Evolutionary conservation across 495 filamentous ascomycete genomes (phyloP), one percentile per base, ranked within the genome.

Genomic region (Penicillium alfredii): DNA sequence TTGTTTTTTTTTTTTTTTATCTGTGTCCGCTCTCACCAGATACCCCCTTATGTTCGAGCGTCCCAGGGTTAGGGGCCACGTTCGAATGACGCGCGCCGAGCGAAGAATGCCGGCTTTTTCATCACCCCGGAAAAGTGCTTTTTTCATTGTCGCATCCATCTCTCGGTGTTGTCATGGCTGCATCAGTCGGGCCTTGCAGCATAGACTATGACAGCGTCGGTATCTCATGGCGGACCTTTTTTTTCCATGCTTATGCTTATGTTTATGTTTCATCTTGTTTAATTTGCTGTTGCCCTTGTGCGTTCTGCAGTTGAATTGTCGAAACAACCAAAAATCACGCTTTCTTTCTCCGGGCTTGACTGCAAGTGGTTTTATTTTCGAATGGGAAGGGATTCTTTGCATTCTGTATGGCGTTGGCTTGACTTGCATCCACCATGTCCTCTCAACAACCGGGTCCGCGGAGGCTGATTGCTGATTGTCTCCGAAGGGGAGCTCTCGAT

Each of bases 1-100:
- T 82, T 61, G 47, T 54, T 23, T 42, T 29, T 42, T 37, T 47
- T 42, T 25, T 25, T n/a, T n/a, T n/a, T n/a, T n/a, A n/a, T 45
- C 49, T 59, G 43, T 59, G 60, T 64, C 61, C 66, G 68, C 61
- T 70, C 64, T 60, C 56, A 64, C 64, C 66, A 74, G 72, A 78
- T 81, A 80, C 77, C 77, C 74, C 53, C 53, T 62, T 62, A 49
- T 62, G 57, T 63, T 63, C 59, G 56, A 61, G 54, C 60, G 55
- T 61, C 46, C 51, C 44, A 40, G 27, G 17, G 29, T 44, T 43
- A 35, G 53, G 60, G 64, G 61, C 60, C 47, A 62, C 49, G 60
- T 54, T 68, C 63, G 64, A 63, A 51, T 48, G 58, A 62, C 58
- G 58, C 52, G 53, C 55, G 63, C 64, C 63, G 62, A 62, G 60